These are phyloP conservation scores for Trichodelitschia bisporula DNA, from an alignment of 495 filamentous ascomycete species.

Conservation along the genomic window DNA sequence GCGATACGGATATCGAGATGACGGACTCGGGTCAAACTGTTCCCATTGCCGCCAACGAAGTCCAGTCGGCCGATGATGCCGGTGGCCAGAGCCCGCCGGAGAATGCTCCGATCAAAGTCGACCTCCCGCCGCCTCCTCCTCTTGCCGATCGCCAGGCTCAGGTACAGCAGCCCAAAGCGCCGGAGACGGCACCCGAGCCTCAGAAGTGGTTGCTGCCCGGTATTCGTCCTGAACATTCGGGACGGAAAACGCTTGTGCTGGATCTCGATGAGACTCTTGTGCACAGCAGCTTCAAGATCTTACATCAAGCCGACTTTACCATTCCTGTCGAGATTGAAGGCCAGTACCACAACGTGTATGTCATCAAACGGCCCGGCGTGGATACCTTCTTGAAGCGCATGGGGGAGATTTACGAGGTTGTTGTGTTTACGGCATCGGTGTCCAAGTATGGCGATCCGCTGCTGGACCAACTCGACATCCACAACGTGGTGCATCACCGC, in stretches of 20 bases:
- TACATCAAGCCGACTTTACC: constrained; percentile 96
- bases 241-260: constrained; percentile 81
- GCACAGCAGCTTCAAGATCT: constrained; percentile 98
- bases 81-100: constrained; percentile 1
- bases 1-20: constrained; percentile 39
- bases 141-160: constrained; percentile 20
- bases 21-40: constrained; percentile 21
- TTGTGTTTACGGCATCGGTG: constrained; percentile 96
- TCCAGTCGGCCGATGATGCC: constrained; percentile 1
- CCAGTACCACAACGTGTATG: constrained; percentile 97
- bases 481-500: constrained; percentile 86
- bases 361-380: constrained; percentile 92
- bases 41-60: constrained; percentile 14
- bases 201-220: constrained; percentile 63
- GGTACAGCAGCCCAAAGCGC: constrained; percentile 9
- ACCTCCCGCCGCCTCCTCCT: constrained; percentile 36
- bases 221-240: constrained; percentile 46
- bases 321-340: constrained; percentile 98
- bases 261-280: constrained; percentile 97
- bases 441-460: constrained; percentile 98
- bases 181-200: constrained; percentile 13
- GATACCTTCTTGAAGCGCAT: constrained; percentile 98
- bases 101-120: constrained; percentile 6
- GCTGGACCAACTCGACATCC: constrained; percentile 91
- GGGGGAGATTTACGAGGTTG: constrained; percentile 92